A percentile compares a stretch with the other conserved stretches of the same genome.
These are phyloP conservation scores for Ligustrum vulgare DNA, from an alignment of 257 asterid genomes.

Conservation along the genomic window DNA sequence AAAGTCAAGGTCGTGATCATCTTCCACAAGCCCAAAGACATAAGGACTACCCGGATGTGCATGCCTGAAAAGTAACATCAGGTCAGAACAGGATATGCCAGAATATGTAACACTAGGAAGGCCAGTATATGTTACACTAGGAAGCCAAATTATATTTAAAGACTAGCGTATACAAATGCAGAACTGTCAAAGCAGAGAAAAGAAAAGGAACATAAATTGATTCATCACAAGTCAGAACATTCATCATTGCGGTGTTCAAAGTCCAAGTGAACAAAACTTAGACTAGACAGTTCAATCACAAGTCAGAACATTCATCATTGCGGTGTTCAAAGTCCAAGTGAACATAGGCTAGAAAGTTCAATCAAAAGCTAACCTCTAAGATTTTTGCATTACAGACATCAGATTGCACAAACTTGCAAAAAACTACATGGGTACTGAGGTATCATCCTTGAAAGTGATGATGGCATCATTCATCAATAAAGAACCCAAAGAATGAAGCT, in stretches of 20 bases:
- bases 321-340: slow-evolving; percentile 2
- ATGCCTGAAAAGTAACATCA: slow-evolving; percentile 59
- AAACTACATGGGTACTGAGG: not conserved
- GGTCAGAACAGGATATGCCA: slow-evolving; percentile 19
- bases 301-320: slow-evolving; percentile 9
- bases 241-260: slow-evolving; percentile 15
- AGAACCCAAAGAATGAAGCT: not conserved
- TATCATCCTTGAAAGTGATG: not conserved
- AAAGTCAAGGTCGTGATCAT: slow-evolving; percentile 82
- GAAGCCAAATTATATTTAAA: slow-evolving; percentile 2
- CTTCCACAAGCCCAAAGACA: slow-evolving; percentile 95
- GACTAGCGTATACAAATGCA: not conserved
- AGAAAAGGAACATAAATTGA: not conserved
- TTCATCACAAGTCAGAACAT: not conserved
- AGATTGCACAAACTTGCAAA: not conserved
- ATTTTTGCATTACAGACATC: slow-evolving; percentile 8
- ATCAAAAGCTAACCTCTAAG: not conserved
- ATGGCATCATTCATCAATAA: not conserved
- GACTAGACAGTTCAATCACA: not conserved
- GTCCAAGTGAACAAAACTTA: not conserved
- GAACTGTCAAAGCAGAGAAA: not conserved
- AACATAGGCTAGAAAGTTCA: not conserved
- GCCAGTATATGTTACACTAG: not conserved
- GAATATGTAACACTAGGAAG: not conserved
- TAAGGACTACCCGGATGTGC: slow-evolving; percentile 99